Percentiles rank a stretch among this genome's conserved stretches.
Evolutionary conservation across 352 stramenopile species (phyloP).

Genomic region (Aphanomyces invadans): DNA sequence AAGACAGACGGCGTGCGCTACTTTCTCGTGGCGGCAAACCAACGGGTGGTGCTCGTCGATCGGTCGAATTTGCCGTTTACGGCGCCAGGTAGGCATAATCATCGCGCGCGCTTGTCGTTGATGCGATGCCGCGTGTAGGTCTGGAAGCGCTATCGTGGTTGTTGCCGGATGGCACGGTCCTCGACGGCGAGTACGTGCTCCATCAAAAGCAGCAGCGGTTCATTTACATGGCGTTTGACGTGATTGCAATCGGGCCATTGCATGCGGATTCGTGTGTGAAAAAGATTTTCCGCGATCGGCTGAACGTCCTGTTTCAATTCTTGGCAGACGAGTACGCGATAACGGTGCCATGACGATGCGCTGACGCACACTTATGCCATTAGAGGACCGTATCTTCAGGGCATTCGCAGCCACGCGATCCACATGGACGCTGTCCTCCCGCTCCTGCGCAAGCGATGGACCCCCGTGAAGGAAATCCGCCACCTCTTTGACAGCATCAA

Average conservation of each 20-base stretch:
- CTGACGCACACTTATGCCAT: background rate
- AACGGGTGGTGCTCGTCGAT: constrained; percentile 61
- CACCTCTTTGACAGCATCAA: constrained; percentile 56
- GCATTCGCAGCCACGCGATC: constrained; percentile 57
- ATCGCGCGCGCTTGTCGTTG: too few relatives aligned
- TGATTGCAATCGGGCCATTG: constrained; percentile 69
- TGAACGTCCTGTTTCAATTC: constrained; percentile 77
- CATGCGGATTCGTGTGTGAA: constrained; percentile 67
- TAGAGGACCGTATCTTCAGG: constrained; percentile 59
- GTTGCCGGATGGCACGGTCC: constrained; percentile 77
- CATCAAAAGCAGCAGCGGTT: constrained; percentile 74
- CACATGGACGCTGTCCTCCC: constrained; percentile 57
- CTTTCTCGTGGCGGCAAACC: constrained; percentile 77
- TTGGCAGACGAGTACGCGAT: constrained; percentile 63
- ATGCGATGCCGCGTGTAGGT: too few relatives aligned
- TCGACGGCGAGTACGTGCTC: constrained; percentile 85
- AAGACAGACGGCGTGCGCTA: constrained; percentile 90
- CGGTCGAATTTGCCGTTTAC: constrained; percentile 72
- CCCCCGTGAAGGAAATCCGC: constrained; percentile 67
- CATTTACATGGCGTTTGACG: constrained; percentile 88
- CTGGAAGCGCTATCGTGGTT: constrained; percentile 70
- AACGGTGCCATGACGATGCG: too few relatives aligned
- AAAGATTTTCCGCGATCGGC: constrained; percentile 70
- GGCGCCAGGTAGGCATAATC: constrained; percentile 42
- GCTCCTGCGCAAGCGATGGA: constrained; percentile 79